Evolutionary conservation across 306 rosid species (phyloP).

Genomic region (Casuarina equisetifolia): DNA sequence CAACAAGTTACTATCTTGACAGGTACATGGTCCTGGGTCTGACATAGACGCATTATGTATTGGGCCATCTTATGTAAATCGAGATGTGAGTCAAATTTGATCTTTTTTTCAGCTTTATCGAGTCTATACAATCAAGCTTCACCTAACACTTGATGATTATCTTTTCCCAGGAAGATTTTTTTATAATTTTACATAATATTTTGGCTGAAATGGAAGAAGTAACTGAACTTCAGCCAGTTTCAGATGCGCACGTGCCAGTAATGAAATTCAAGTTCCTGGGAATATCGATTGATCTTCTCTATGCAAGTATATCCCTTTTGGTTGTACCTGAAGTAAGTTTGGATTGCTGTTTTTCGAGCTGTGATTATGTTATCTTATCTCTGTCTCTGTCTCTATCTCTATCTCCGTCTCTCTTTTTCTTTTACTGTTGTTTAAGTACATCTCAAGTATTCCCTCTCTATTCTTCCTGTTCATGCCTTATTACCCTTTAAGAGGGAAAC

Average conservation of each 20-base stretch:
- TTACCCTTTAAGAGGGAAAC: not conserved
- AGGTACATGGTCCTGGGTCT: slow-evolving; percentile 93
- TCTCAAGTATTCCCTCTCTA: not conserved
- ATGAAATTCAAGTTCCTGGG: slow-evolving; percentile 95
- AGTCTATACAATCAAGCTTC: slow-evolving; percentile 12
- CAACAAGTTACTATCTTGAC: slow-evolving; percentile 30
- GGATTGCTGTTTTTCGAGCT: not conserved
- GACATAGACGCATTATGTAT: slow-evolving; percentile 85
- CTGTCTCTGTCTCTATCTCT: not conserved
- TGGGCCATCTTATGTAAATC: slow-evolving; percentile 87
- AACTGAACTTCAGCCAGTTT: slow-evolving; percentile 86
- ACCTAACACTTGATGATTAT: slow-evolving; percentile 24
- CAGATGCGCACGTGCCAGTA: slow-evolving; percentile 97
- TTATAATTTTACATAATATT: slow-evolving; percentile 70
- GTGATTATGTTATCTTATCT: not conserved
- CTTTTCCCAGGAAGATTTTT: slow-evolving; percentile 81
- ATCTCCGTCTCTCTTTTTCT: not conserved
- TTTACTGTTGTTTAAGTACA: not conserved
- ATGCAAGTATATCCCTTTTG: slow-evolving; percentile 83
- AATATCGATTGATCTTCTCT: slow-evolving; percentile 87
- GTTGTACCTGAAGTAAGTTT: slow-evolving; percentile 90
- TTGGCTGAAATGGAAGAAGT: slow-evolving; percentile 83
- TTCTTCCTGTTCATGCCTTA: not conserved
- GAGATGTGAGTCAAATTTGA: slow-evolving; percentile 57
- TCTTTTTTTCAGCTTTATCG: slow-evolving; percentile 22